Evolutionary conservation across 176 grass and related monocot species (phyloP).

Genomic region (Paspalum vaginatum): DNA sequence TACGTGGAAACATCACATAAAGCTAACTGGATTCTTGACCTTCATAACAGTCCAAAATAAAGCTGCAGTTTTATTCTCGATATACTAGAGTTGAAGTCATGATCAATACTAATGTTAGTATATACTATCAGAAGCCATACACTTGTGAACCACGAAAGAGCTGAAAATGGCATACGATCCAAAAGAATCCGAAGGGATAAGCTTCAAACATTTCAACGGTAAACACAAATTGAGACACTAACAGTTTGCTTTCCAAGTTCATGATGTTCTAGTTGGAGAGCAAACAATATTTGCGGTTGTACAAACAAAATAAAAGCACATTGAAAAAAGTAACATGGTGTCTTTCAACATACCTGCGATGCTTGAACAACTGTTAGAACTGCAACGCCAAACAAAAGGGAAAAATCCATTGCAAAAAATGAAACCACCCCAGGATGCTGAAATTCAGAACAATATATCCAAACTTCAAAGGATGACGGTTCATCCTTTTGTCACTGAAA

Average conservation of each 20-base stretch:
- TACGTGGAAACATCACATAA: constrained; percentile 17
- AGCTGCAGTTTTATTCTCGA: constrained; percentile 6
- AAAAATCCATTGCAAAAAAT: constrained; percentile 75
- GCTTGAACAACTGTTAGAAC: constrained; percentile 82
- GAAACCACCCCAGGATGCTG: constrained; percentile 72
- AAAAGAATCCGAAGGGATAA: constrained; percentile 18
- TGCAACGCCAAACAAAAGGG: constrained; percentile 87
- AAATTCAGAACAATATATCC: constrained; percentile 67
- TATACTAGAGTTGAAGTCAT: background rate
- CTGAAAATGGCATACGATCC: constrained; percentile 14
- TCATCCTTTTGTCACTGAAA: too few relatives aligned
- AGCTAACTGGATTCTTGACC: background rate
- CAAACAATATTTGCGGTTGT: constrained; percentile 23
- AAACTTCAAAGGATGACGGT: constrained; percentile 78
- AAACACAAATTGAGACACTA: background rate
- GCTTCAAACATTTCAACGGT: background rate
- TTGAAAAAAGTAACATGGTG: background rate
- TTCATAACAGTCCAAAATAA: background rate
- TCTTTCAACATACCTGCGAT: constrained; percentile 67
- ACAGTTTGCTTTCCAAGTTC: constrained; percentile 10
- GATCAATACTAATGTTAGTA: background rate
- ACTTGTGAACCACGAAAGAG: background rate
- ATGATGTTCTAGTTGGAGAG: background rate
- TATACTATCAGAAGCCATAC: background rate
- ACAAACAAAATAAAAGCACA: constrained; percentile 16